Percentiles rank a stretch among this genome's conserved stretches.
These are phyloP conservation scores for Trichosphaerium sp. DNA, from an alignment of 78 protist species.

Conservation along the genomic window DNA sequence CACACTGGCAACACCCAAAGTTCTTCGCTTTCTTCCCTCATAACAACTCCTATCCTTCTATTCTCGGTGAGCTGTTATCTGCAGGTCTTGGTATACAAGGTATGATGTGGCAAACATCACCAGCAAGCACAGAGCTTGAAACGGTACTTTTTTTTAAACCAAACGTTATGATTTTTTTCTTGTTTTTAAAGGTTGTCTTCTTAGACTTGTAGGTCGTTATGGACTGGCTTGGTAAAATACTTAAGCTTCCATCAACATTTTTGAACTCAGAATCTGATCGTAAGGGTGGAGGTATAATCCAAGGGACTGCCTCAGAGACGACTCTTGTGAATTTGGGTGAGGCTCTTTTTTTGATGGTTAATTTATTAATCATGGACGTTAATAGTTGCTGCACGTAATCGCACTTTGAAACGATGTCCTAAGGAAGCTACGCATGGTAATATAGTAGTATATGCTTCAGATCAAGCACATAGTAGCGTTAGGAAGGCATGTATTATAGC, in stretches of 20 bases:
- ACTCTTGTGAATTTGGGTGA: too few species aligned
- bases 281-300: conserved; percentile 47
- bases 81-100: neutral
- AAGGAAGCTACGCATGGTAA: neutral
- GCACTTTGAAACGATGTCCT: neutral
- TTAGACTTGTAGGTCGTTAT: conserved; percentile 5
- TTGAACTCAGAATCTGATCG: neutral
- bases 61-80: conserved; percentile 28
- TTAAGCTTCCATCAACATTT: conserved; percentile 5
- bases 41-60: conserved; percentile 7
- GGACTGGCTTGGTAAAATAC: conserved; percentile 32
- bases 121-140: conserved; percentile 42
- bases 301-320: conserved; percentile 26
- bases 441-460: conserved; percentile 14
- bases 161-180: too few species aligned
- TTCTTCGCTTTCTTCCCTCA: conserved; percentile 50
- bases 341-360: too few species aligned
- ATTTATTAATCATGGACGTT: too few species aligned
- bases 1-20: conserved; percentile 49
- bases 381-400: neutral
- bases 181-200: too few species aligned
- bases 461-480: conserved; percentile 9
- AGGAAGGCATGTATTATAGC: conserved; percentile 5
- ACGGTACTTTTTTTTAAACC: too few species aligned
- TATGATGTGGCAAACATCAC: neutral